Percentiles rank a stretch among this genome's conserved stretches.
Conservation (phyloP, 805 yeast species). For the Starmerella vitae region DNA sequence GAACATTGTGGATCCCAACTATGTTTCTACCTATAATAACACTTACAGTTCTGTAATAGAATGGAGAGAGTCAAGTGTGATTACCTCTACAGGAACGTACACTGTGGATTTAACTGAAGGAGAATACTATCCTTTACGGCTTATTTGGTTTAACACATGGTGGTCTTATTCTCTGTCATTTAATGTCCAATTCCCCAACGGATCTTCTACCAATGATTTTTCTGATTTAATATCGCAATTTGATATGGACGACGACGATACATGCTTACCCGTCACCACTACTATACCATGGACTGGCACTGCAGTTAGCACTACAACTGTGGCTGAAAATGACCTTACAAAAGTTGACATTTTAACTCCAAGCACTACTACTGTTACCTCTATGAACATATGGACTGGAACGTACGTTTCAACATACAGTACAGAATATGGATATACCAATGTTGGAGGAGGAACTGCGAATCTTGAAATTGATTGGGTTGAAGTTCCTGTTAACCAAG, state of each 20-base stretch:
- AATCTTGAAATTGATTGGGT: not conserved
- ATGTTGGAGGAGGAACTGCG: not conserved
- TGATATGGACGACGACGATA: not conserved
- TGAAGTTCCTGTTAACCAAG: conserved; percentile 1
- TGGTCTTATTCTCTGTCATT: not conserved
- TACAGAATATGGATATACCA: not conserved
- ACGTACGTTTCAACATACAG: not conserved
- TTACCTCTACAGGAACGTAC: not conserved
- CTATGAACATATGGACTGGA: conserved; percentile 3
- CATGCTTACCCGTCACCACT: not conserved
- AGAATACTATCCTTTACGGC: conserved; percentile 4
- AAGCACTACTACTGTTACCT: not conserved
- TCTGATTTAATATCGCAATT: not conserved
- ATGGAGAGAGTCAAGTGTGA: too few relatives aligned
- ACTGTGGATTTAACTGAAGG: conserved; percentile 1
- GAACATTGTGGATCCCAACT: not conserved
- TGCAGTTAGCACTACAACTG: not conserved
- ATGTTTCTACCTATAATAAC: not conserved
- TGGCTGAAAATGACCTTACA: not conserved
- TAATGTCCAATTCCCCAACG: conserved; percentile 1
- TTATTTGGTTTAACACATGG: conserved; percentile 4
- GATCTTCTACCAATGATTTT: not conserved
- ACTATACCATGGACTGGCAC: not conserved
- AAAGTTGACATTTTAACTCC: not conserved
- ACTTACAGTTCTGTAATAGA: too few relatives aligned